Evolutionary conservation across 2,329 filamentous ascomycete species (phyloP).

Genomic region (Bertia moriformis): DNA sequence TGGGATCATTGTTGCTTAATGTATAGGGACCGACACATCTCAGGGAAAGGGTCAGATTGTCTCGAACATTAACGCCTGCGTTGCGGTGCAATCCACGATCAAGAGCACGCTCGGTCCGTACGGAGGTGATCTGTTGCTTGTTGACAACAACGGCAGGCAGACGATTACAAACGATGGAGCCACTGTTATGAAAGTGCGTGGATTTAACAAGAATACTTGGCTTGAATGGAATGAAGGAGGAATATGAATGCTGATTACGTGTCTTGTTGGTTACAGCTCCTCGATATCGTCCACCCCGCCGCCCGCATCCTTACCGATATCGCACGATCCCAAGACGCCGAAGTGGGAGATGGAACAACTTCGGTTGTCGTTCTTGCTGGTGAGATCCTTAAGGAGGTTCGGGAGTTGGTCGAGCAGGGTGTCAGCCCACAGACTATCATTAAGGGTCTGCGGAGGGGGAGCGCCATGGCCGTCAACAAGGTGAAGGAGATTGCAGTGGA

Average conservation of each 20-base stretch:
- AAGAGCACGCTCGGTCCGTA: constrained; percentile 93
- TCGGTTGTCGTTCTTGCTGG: constrained; percentile 95
- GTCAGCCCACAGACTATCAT: constrained; percentile 96
- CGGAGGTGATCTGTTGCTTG: constrained; percentile 88
- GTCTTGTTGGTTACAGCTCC: constrained; percentile 41
- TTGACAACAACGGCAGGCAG: constrained; percentile 86
- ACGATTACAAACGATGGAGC: constrained; percentile 99
- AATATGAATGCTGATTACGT: neutral
- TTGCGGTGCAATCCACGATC: constrained; percentile 89
- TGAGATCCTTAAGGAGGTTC: constrained; percentile 92
- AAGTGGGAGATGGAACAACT: constrained; percentile 95
- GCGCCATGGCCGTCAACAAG: constrained; percentile 89
- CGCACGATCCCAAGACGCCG: constrained; percentile 93
- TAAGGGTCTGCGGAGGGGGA: constrained; percentile 82
- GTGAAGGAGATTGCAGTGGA: constrained; percentile 92
- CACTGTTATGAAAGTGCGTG: constrained; percentile 86
- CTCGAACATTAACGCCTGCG: constrained; percentile 96
- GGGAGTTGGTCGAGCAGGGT: constrained; percentile 89
- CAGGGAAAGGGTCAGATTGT: constrained; percentile 94
- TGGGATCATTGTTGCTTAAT: constrained; percentile 10
- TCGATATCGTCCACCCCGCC: constrained; percentile 96
- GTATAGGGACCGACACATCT: constrained; percentile 80
- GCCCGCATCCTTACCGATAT: constrained; percentile 96
- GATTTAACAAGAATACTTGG: neutral
- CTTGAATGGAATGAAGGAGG: neutral